phyloP scores from a whole-genome alignment of 306 rosid genomes.

The Vigna unguiculata region DNA sequence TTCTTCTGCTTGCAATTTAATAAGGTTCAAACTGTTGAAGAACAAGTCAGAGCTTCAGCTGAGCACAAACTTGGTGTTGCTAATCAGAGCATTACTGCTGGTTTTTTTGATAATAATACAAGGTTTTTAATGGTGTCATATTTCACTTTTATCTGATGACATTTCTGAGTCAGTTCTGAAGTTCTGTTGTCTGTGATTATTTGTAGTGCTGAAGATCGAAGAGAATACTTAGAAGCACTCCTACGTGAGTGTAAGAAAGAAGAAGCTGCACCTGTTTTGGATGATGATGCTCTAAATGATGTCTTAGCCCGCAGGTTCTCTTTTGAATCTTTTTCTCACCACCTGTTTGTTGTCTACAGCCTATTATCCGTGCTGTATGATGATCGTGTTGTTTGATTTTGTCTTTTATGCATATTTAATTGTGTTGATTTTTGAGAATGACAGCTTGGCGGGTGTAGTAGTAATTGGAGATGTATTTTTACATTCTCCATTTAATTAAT shows the following conservation, averaged over 20 bases:
- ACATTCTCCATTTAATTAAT: conserved; percentile 22
- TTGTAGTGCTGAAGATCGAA: conserved; percentile 96
- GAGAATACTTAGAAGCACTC: conserved; percentile 97
- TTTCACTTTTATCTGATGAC: conserved; percentile 26
- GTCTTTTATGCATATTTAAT: conserved; percentile 37
- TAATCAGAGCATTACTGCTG: conserved; percentile 99
- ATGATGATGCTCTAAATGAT: conserved; percentile 95
- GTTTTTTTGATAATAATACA: conserved; percentile 98
- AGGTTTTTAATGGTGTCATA: conserved; percentile 60
- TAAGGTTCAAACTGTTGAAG: conserved; percentile 99
- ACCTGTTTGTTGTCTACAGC: conserved; percentile 17
- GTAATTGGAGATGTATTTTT: conserved; percentile 22
- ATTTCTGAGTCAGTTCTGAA: conserved; percentile 36
- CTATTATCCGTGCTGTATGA: conserved; percentile 22
- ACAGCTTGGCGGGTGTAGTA: conserved; percentile 18
- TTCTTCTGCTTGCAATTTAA: conserved; percentile 30
- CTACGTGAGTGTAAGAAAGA: conserved; percentile 97
- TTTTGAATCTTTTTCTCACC: conserved; percentile 34
- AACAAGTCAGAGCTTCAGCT: conserved; percentile 99
- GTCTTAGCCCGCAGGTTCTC: conserved; percentile 91
- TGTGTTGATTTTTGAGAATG: conserved; percentile 29
- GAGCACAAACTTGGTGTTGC: conserved; percentile 99
- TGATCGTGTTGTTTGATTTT: conserved; percentile 15
- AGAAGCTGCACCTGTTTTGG: conserved; percentile 98
- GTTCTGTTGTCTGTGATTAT: conserved; percentile 46